A percentile compares a stretch with the other conserved stretches of the same genome.
phyloP scores from a whole-genome alignment of 2,329 filamentous ascomycete genomes.

The Arthrobotrys iridis region DNA sequence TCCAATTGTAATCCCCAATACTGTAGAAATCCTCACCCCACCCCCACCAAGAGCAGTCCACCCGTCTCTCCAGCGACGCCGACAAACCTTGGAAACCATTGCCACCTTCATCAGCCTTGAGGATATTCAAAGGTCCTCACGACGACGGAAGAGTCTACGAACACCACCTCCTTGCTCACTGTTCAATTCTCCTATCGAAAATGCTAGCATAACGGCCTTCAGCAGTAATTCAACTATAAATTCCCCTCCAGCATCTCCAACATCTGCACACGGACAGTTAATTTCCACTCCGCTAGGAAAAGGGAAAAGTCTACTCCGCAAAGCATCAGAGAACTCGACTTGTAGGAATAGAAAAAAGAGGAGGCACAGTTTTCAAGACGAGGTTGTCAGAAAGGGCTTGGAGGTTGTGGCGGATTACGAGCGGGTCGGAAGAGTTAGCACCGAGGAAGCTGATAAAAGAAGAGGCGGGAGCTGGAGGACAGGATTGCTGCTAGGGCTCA shows the following conservation, averaged over 20 bases:
- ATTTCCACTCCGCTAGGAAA: slow-evolving; percentile 35
- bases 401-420: slow-evolving; percentile 46
- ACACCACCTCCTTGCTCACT: slow-evolving; percentile 28
- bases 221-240: background rate
- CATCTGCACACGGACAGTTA: slow-evolving; percentile 37
- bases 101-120: slow-evolving; percentile 42
- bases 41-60: slow-evolving; percentile 1
- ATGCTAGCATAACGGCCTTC: background rate
- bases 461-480: slow-evolving; percentile 40
- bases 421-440: slow-evolving; percentile 10
- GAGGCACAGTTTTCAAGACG: slow-evolving; percentile 24
- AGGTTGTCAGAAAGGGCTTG: slow-evolving; percentile 8
- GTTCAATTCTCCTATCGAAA: slow-evolving; percentile 15
- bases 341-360: slow-evolving; percentile 11
- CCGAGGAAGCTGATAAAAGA: slow-evolving; percentile 30
- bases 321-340: slow-evolving; percentile 20
- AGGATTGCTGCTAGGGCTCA: slow-evolving; percentile 17
- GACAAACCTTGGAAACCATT: slow-evolving; percentile 41
- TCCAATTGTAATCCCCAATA: background rate
- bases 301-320: slow-evolving; percentile 25
- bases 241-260: slow-evolving; percentile 25
- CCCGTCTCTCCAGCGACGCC: slow-evolving; percentile 1
- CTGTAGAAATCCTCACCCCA: background rate
- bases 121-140: slow-evolving; percentile 33
- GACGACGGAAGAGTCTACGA: slow-evolving; percentile 20